A percentile compares a stretch with the other conserved stretches of the same genome.
These are phyloP conservation scores for Metschnikowia colocasiae DNA, from an alignment of 805 yeast species.

Conservation along the genomic window DNA sequence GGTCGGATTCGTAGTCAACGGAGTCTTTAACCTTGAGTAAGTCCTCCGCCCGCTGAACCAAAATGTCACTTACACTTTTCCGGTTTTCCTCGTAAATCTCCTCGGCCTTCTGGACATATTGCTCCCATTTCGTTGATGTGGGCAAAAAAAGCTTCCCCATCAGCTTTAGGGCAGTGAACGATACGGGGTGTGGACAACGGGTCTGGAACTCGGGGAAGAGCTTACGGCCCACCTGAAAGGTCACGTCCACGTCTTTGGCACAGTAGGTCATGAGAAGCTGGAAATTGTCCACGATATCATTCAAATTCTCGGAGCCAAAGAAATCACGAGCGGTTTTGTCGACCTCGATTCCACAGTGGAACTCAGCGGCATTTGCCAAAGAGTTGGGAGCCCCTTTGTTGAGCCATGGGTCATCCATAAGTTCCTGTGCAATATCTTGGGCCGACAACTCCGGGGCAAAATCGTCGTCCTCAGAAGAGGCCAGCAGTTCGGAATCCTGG, in stretches of 20 bases:
- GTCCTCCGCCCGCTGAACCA: constrained; percentile 58
- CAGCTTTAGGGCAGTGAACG: constrained; percentile 79
- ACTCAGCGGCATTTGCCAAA: constrained; percentile 69
- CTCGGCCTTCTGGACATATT: constrained; percentile 70
- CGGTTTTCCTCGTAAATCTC: constrained; percentile 56
- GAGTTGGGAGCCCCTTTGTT: constrained; percentile 72
- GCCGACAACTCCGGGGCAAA: constrained; percentile 17
- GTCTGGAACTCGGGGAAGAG: constrained; percentile 65
- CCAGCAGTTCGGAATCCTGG: constrained; percentile 21
- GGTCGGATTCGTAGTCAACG: constrained; percentile 54
- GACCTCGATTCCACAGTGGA: constrained; percentile 68
- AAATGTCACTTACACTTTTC: constrained; percentile 51
- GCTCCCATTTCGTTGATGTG: constrained; percentile 67
- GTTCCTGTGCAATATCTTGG: constrained; percentile 26
- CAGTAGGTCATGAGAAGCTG: constrained; percentile 70
- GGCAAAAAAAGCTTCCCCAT: constrained; percentile 77
- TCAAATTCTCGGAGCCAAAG: constrained; percentile 54
- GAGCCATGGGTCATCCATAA: constrained; percentile 80
- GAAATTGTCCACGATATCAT: constrained; percentile 53
- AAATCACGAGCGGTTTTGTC: constrained; percentile 65
- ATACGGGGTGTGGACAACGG: constrained; percentile 89
- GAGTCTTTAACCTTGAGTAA: constrained; percentile 37
- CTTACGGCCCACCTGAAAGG: constrained; percentile 63
- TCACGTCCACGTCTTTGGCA: constrained; percentile 76
- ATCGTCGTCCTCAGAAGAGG: constrained; percentile 2